Conservation (phyloP, 768 basidiomycete species). For the Amanita jacksonii region DNA sequence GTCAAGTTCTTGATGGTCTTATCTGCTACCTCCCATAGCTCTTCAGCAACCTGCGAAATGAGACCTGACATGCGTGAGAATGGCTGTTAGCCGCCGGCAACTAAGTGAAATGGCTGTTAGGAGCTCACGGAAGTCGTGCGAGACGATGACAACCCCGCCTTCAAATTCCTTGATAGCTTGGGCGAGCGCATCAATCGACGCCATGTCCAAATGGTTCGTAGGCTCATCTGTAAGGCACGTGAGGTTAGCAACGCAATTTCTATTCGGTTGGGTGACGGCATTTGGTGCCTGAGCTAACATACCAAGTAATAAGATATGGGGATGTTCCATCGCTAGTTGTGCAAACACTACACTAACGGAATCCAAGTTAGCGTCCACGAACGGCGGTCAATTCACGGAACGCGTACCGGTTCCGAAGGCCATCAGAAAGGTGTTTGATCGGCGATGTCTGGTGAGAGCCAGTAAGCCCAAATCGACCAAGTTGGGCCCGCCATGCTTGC, state of each 20-base stretch:
- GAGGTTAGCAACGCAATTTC: constrained; percentile 7
- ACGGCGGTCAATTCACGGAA: not conserved
- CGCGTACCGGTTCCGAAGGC: constrained; percentile 82
- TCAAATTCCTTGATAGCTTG: constrained; percentile 93
- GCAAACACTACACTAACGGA: constrained; percentile 80
- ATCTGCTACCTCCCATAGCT: constrained; percentile 97
- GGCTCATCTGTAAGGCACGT: constrained; percentile 59
- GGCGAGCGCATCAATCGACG: constrained; percentile 94
- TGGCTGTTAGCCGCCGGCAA: not conserved
- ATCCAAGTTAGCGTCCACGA: constrained; percentile 8
- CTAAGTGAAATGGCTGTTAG: not conserved
- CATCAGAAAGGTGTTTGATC: constrained; percentile 92
- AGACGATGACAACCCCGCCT: constrained; percentile 98
- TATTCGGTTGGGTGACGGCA: not conserved
- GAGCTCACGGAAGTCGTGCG: constrained; percentile 93
- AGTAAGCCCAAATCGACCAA: constrained; percentile 92
- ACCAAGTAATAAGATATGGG: constrained; percentile 87
- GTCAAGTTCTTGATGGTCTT: constrained; percentile 90
- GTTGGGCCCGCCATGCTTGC: constrained; percentile 88
- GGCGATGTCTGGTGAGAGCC: constrained; percentile 91
- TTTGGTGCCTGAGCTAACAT: constrained; percentile 16
- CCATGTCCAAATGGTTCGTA: constrained; percentile 97
- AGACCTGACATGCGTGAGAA: constrained; percentile 44
- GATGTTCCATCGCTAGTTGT: constrained; percentile 95
- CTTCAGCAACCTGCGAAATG: constrained; percentile 96